Evolutionary conservation across 2,329 filamentous ascomycete species (phyloP), one percentile per base, ranked within the genome.

Genomic region (Plectosphaerella sp.): DNA sequence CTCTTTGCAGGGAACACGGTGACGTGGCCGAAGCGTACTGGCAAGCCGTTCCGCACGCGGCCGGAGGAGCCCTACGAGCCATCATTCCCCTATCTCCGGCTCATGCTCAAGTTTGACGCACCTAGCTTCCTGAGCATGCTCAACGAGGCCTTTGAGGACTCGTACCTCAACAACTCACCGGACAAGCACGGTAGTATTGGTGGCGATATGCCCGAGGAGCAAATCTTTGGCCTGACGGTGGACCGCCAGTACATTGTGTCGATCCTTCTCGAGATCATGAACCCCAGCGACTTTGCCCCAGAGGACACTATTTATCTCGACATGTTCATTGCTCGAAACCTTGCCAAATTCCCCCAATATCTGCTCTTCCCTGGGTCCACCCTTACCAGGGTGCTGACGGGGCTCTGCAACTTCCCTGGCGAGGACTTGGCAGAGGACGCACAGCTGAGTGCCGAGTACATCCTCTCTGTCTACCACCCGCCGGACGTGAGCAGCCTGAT

Each of bases 321-420:
- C 69, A 99, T 99, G 91, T 99, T 99, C 64, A 88, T 99, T 64
- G 93, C 94, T 16, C 85, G 94, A 52, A 99, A 96, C 65, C 73
- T 99, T 48, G 90, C 95, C 4, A 99, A 99, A 67, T 99, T 96
- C 63, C 91, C 92, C 1, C 93, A 97, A 65, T 97, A 97, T 63
- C 86, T 99, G 48, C 80, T 97, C 11, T 83, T 99, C 46, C 89
- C 93, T 0, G 94, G 92, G 16, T 91, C 89, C 3, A 88, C 89
- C 2, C 77, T 99, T 1, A 89, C 91, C 54, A 86, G 85, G 54
- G 86, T 97, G 10, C 77, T 99, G 24, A 77, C 83, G 37, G 88
- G 91, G 2, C 78, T 99, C 5, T 99, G 94, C 72, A 82, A 86
- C 54, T 96, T 91, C 59, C 91, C 92, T 0, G 86, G 85, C 3